Conservation (phyloP, 1,284 basidiomycete genomes). For the Sanguinoderma infundibulare region DNA sequence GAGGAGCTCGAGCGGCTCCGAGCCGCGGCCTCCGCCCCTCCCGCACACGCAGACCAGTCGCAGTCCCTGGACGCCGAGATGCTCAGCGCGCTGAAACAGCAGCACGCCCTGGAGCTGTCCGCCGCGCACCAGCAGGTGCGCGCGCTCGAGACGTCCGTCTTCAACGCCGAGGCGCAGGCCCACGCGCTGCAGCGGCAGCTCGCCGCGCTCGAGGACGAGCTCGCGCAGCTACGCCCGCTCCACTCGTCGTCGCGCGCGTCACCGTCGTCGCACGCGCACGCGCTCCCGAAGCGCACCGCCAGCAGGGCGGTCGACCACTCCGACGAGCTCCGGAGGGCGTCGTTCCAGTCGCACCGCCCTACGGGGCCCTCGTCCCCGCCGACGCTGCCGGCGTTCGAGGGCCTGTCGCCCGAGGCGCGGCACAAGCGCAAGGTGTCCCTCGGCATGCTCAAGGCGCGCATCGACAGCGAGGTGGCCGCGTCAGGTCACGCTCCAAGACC, state of each 20-base stretch:
- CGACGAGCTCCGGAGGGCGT: slow-evolving; percentile 51
- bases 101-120: slow-evolving; percentile 81
- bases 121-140: slow-evolving; percentile 78
- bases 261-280: slow-evolving; percentile 44
- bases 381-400: slow-evolving; percentile 38
- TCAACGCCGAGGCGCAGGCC: slow-evolving; percentile 70
- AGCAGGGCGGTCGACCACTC: slow-evolving; percentile 50
- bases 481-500: slow-evolving; percentile 45
- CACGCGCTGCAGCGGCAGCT: slow-evolving; percentile 78
- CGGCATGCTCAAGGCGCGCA: slow-evolving; percentile 87
- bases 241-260: slow-evolving; percentile 43
- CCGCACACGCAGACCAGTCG: slow-evolving; percentile 33
- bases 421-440: slow-evolving; percentile 88
- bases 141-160: slow-evolving; percentile 71
- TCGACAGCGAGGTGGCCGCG: slow-evolving; percentile 74
- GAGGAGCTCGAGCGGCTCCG: slow-evolving; percentile 66
- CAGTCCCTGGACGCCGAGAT: slow-evolving; percentile 73
- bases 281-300: slow-evolving; percentile 48
- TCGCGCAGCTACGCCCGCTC: slow-evolving; percentile 48
- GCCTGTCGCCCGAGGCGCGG: slow-evolving; percentile 72
- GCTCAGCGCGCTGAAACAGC: slow-evolving; percentile 66
- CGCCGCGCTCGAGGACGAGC: slow-evolving; percentile 63
- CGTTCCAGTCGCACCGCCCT: slow-evolving; percentile 50
- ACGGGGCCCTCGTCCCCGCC: slow-evolving; percentile 40
- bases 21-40: slow-evolving; percentile 40